Evolutionary conservation across 2,329 filamentous ascomycete species (phyloP).

Genomic region (Macrophomina tecta): DNA sequence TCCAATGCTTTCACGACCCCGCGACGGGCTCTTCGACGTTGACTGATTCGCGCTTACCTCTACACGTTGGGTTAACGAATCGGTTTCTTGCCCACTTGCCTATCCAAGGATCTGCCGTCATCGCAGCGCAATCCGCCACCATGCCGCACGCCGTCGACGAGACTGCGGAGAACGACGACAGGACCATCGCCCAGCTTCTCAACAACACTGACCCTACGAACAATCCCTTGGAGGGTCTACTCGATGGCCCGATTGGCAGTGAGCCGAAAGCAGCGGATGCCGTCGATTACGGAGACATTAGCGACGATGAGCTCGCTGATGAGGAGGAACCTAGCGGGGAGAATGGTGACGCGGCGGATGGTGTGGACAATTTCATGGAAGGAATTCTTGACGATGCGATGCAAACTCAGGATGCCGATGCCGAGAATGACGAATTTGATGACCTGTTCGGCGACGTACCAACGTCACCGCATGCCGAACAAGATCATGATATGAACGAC

Average conservation of each 20-base stretch:
- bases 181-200: conserved; percentile 38
- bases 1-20: conserved; percentile 7
- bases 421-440: conserved; percentile 52
- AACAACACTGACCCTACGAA: conserved; percentile 32
- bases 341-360: conserved; percentile 34
- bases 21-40: not conserved
- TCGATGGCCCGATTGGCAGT: conserved; percentile 47
- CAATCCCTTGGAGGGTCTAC: conserved; percentile 35
- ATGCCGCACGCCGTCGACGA: conserved; percentile 47
- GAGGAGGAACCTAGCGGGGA: conserved; percentile 56
- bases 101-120: not conserved
- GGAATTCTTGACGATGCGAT: conserved; percentile 34
- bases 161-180: conserved; percentile 35
- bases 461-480: conserved; percentile 31
- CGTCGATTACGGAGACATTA: conserved; percentile 87
- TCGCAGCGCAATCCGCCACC: not conserved
- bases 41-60: conserved; percentile 4
- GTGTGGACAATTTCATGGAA: conserved; percentile 37
- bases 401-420: conserved; percentile 10
- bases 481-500: conserved; percentile 4
- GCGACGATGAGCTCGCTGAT: conserved; percentile 87
- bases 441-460: conserved; percentile 72
- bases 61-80: not conserved
- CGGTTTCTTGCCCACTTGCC: not conserved
- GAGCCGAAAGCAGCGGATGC: conserved; percentile 90